These are phyloP conservation scores for Balamuthia mandrillaris DNA, from an alignment of 208 protist genomes.

Conservation along the genomic window DNA sequence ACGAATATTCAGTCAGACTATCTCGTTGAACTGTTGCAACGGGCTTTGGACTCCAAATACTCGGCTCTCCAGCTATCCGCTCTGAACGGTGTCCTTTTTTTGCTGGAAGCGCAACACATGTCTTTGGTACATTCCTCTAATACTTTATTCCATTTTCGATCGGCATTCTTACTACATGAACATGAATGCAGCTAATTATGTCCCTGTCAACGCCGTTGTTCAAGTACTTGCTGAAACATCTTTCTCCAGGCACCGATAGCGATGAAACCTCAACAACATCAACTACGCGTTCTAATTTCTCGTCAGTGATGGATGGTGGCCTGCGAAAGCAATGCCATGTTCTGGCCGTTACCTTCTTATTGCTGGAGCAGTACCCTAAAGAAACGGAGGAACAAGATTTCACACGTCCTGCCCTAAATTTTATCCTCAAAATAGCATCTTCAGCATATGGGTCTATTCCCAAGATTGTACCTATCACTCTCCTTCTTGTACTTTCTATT, in stretches of 20 bases:
- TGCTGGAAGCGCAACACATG: neutral
- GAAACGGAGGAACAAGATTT: constrained; percentile 35
- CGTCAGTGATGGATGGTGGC: neutral
- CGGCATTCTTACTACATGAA: too few species aligned
- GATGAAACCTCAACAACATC: neutral
- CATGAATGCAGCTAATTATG: neutral
- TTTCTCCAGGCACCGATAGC: neutral
- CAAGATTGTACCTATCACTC: neutral
- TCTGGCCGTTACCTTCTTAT: neutral
- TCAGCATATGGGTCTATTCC: neutral
- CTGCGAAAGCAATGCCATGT: neutral
- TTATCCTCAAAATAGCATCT: neutral
- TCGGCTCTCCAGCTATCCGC: neutral
- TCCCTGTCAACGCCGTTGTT: neutral
- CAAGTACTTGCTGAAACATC: neutral
- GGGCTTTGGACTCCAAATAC: too few species aligned
- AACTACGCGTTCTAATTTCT: neutral
- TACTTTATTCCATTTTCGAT: neutral
- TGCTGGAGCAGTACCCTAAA: constrained; percentile 32
- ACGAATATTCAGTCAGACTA: too few species aligned
- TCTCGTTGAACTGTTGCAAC: too few species aligned
- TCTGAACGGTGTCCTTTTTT: neutral
- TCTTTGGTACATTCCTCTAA: neutral
- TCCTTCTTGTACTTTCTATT: neutral
- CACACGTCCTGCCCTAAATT: neutral